These are phyloP conservation scores for Plasmodium coatneyi DNA, from an alignment of 169 alveolate genomes.

Conservation along the genomic window DNA sequence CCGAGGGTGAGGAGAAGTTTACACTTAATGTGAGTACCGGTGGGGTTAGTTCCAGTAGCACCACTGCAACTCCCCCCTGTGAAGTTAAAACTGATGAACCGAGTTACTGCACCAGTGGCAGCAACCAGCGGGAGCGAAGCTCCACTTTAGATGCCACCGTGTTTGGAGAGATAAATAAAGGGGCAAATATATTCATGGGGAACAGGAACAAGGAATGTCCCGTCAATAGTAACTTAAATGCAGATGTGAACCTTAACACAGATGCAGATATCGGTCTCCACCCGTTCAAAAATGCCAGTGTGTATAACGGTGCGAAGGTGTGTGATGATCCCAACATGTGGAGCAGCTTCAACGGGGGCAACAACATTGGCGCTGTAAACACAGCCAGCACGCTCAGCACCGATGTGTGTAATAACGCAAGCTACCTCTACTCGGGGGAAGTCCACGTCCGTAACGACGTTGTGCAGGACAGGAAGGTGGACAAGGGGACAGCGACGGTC, in stretches of 20 bases:
- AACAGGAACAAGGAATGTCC: neutral
- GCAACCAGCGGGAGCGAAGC: neutral
- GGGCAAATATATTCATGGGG: neutral
- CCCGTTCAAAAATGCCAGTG: neutral
- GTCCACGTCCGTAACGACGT: neutral
- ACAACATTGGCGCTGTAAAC: neutral
- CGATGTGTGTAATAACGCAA: neutral
- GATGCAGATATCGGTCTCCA: neutral
- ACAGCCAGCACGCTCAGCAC: neutral
- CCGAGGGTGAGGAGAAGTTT: neutral
- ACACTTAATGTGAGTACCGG: neutral
- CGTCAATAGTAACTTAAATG: neutral
- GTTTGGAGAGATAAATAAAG: neutral
- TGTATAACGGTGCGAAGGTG: neutral
- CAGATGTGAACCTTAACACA: neutral
- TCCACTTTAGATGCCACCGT: neutral
- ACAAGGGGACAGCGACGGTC: too few relatives aligned
- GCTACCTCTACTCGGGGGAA: neutral
- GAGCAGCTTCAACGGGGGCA: neutral
- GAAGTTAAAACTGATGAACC: neutral
- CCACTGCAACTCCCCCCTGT: neutral
- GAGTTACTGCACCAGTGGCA: neutral
- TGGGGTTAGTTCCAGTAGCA: neutral
- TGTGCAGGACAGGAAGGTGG: neutral
- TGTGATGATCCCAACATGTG: neutral